Percentiles rank a stretch among this genome's conserved stretches.
Evolutionary conservation across 2,329 filamentous ascomycete species (phyloP).

Genomic region (Neocatenulostroma microsporum): DNA sequence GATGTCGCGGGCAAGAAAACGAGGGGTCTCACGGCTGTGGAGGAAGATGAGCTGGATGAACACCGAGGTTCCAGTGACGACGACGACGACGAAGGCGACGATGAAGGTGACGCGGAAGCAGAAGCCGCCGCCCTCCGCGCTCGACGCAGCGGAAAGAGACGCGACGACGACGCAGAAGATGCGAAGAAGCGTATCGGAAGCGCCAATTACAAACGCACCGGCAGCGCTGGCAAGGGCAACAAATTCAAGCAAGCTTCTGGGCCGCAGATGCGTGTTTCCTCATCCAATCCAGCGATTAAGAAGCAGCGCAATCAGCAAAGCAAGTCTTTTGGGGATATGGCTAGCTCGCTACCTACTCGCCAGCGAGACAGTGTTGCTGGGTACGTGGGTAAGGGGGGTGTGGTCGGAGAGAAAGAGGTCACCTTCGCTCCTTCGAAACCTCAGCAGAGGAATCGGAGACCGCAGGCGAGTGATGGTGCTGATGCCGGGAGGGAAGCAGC

Average conservation of each 20-base stretch:
- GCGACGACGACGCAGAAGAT: constrained; percentile 29
- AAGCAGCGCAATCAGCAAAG: constrained; percentile 39
- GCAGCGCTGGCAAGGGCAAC: constrained; percentile 34
- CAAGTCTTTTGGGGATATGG: constrained; percentile 52
- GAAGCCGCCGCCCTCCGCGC: constrained; percentile 18
- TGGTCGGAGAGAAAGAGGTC: constrained; percentile 53
- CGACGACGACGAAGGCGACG: constrained; percentile 34
- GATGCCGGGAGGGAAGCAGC: constrained; percentile 22
- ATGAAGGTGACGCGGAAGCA: constrained; percentile 34
- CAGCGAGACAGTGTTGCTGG: constrained; percentile 9
- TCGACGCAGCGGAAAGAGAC: constrained; percentile 33
- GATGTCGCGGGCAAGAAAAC: constrained; percentile 28
- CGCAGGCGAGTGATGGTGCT: constrained; percentile 23
- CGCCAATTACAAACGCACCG: constrained; percentile 55
- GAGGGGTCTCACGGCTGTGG: constrained; percentile 50
- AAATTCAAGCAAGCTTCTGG: constrained; percentile 26
- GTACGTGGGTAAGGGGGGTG: constrained; percentile 16
- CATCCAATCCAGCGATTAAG: constrained; percentile 33
- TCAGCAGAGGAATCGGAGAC: constrained; percentile 29
- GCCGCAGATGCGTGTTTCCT: constrained; percentile 52
- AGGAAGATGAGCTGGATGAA: constrained; percentile 50
- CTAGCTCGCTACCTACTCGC: constrained; percentile 31
- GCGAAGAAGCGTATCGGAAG: constrained; percentile 52
- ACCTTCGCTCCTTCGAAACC: constrained; percentile 61
- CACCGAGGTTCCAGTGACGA: constrained; percentile 29